Evolutionary conservation across 257 asterid species (phyloP).

Genomic region (Jacaranda mimosifolia): DNA sequence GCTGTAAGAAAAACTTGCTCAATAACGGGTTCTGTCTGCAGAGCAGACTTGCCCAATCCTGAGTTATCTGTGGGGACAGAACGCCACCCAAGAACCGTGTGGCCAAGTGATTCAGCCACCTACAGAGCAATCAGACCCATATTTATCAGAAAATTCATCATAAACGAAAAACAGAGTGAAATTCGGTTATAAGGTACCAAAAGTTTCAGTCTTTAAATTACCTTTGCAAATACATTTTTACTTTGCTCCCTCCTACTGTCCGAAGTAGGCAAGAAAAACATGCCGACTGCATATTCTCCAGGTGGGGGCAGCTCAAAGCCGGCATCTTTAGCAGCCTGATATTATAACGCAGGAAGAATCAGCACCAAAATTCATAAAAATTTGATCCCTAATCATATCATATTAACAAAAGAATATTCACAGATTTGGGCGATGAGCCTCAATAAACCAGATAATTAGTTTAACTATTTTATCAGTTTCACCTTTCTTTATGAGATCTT

Average conservation of each 20-base stretch:
- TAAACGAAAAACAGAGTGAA: neutral
- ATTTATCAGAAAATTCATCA: slow-evolving; percentile 21
- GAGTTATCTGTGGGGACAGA: slow-evolving; percentile 89
- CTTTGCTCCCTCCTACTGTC: slow-evolving; percentile 91
- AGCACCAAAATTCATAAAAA: slow-evolving; percentile 16
- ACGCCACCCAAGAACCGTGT: slow-evolving; percentile 97
- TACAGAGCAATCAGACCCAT: slow-evolving; percentile 34
- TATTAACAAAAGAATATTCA: neutral
- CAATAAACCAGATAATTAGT: neutral
- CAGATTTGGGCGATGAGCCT: neutral
- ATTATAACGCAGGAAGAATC: slow-evolving; percentile 13
- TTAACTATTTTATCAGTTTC: slow-evolving; percentile 6
- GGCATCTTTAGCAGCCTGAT: slow-evolving; percentile 73
- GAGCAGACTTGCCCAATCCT: slow-evolving; percentile 93
- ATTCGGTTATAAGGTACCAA: neutral
- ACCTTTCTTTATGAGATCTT: slow-evolving; percentile 21
- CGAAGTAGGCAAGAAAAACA: slow-evolving; percentile 97
- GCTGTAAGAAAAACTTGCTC: slow-evolving; percentile 98
- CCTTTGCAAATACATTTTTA: slow-evolving; percentile 90
- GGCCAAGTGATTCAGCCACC: slow-evolving; percentile 99
- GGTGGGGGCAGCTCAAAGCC: slow-evolving; percentile 93
- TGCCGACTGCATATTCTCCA: slow-evolving; percentile 95
- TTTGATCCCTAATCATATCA: neutral
- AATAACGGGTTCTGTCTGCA: slow-evolving; percentile 94
- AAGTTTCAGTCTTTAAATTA: slow-evolving; percentile 27